These are phyloP conservation scores for Paspalum vaginatum DNA, from an alignment of 176 grass and related monocot genomes.

Conservation along the genomic window DNA sequence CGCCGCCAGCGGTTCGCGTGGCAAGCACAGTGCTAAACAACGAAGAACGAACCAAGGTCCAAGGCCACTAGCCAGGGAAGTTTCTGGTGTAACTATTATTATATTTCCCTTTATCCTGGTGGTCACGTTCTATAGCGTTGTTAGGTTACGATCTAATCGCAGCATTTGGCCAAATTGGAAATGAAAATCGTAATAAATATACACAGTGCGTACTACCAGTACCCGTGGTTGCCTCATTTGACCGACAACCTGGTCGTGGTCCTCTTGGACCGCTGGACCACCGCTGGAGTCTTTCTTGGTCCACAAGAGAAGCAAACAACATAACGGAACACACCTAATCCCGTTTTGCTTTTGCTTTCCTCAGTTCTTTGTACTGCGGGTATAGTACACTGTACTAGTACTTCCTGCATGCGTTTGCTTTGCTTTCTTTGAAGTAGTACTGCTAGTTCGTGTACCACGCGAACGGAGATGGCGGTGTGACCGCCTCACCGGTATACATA, in stretches of 20 bases:
- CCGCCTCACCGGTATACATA: no score
- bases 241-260: conserved; percentile 30
- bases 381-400: no score
- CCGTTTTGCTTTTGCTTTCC: conserved; percentile 23
- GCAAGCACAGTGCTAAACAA: not conserved
- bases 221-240: conserved; percentile 37
- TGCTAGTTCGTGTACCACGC: no score
- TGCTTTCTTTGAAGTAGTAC: conserved; percentile 2
- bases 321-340: not conserved
- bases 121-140: not conserved
- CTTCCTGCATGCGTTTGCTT: not conserved
- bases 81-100: not conserved
- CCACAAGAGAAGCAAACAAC: conserved; percentile 30
- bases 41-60: not conserved
- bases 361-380: no score
- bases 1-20: not conserved
- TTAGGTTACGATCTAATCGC: not conserved
- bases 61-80: not conserved
- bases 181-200: not conserved
- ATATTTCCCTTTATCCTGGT: not conserved
- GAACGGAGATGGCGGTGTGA: no score
- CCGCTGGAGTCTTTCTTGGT: conserved; percentile 36
- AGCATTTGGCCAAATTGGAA: not conserved
- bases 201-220: not conserved
- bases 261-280: not conserved